Evolutionary conservation across 345 rosid species (phyloP).

Genomic region (Heritiera littoralis): DNA sequence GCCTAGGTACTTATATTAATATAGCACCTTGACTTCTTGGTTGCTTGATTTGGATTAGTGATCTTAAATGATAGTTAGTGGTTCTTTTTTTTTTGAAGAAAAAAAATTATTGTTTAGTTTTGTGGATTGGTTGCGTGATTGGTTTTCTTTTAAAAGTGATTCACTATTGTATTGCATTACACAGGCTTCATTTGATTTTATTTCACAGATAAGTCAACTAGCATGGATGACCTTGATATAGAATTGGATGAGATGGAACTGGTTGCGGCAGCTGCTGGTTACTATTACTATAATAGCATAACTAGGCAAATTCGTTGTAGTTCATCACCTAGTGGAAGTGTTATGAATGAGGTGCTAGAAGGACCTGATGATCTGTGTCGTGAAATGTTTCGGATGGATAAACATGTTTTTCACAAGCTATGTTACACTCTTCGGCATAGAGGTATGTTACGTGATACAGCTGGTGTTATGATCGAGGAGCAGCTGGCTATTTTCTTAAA

Average conservation of each 20-base stretch:
- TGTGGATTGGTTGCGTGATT: background rate
- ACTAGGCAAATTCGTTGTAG: conserved; percentile 42
- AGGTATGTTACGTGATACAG: conserved; percentile 63
- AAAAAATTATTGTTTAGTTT: conserved; percentile 1
- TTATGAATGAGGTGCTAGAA: conserved; percentile 54
- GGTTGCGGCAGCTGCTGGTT: conserved; percentile 80
- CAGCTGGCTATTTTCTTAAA: conserved; percentile 75
- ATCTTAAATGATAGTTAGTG: conserved; percentile 24
- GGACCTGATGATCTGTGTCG: conserved; percentile 55
- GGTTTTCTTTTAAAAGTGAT: conserved; percentile 3
- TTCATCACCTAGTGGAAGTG: conserved; percentile 40
- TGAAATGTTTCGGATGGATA: conserved; percentile 80
- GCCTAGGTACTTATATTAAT: conserved; percentile 21
- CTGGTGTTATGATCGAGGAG: conserved; percentile 75
- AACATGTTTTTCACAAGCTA: conserved; percentile 62
- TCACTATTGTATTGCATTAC: conserved; percentile 16
- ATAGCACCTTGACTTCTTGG: conserved; percentile 32
- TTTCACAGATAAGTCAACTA: conserved; percentile 50
- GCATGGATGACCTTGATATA: conserved; percentile 59
- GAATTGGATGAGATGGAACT: conserved; percentile 86
- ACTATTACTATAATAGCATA: conserved; percentile 49
- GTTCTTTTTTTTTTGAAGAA: background rate
- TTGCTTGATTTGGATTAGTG: conserved; percentile 18
- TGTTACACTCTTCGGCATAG: conserved; percentile 53
- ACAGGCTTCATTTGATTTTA: conserved; percentile 27